A percentile compares a stretch with the other conserved stretches of the same genome.
Evolutionary conservation across 345 rosid species (phyloP).

Genomic region (Citrus glauca): DNA sequence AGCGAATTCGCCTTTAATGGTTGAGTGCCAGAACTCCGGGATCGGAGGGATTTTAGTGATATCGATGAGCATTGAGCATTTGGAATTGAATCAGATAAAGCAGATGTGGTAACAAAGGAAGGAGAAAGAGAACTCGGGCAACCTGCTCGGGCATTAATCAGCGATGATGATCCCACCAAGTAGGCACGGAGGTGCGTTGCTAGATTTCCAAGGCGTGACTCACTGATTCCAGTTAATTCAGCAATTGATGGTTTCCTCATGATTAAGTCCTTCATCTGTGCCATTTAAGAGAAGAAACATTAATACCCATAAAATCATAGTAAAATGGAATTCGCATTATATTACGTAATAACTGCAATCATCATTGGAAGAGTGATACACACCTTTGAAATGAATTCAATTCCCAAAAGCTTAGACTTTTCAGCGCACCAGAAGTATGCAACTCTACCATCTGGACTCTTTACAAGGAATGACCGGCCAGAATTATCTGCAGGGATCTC

Average conservation of each 20-base stretch:
- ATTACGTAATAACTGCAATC: not conserved
- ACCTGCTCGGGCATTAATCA: slow-evolving; percentile 29
- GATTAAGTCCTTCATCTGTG: slow-evolving; percentile 80
- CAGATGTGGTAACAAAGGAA: slow-evolving; percentile 19
- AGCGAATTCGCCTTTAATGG: slow-evolving; percentile 37
- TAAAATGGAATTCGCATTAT: not conserved
- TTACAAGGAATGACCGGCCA: slow-evolving; percentile 79
- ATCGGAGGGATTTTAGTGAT: slow-evolving; percentile 42
- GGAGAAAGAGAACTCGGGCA: slow-evolving; percentile 16
- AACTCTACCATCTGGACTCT: slow-evolving; percentile 43
- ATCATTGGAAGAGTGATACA: not conserved
- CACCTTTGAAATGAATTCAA: slow-evolving; percentile 88
- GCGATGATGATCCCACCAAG: slow-evolving; percentile 57
- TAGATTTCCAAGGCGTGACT: slow-evolving; percentile 81
- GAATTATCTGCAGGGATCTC: slow-evolving; percentile 71
- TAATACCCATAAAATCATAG: not conserved
- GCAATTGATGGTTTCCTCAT: slow-evolving; percentile 82
- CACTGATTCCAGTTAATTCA: slow-evolving; percentile 85
- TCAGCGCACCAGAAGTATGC: slow-evolving; percentile 95
- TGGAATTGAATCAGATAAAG: slow-evolving; percentile 12
- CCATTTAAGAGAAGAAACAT: not conserved
- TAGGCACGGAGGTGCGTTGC: slow-evolving; percentile 77
- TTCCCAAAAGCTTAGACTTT: slow-evolving; percentile 80
- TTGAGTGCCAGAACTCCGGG: slow-evolving; percentile 46
- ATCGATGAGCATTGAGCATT: slow-evolving; percentile 18